Evolutionary conservation across 495 filamentous ascomycete species (phyloP), one percentile per base, ranked within the genome.

Genomic region (Astrothelium subdiscretum): DNA sequence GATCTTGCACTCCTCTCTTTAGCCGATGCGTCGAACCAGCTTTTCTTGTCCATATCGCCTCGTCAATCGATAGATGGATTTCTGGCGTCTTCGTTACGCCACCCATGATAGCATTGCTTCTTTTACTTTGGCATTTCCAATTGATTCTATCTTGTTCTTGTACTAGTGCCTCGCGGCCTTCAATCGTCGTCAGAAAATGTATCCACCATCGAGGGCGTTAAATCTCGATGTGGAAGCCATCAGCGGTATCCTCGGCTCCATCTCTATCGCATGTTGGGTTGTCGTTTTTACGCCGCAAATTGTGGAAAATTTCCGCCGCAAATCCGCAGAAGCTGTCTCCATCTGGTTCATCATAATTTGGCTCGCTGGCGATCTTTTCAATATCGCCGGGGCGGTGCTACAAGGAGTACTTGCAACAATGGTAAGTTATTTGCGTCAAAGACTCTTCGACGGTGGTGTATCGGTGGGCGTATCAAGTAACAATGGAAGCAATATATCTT

Each of bases 251-350:
- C 89, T 85, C 75, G 91, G 91, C 10, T 96, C 92, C 2, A 91
- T 98, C 65, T 94, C 89, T 27, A 96, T 98, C 68, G 91, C 92
- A 51, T 96, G 91, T 70, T 98, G 94, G 94, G 87, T 98, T 22
- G 91, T 97, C 31, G 94, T 98, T 40, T 98, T 95, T 78, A 91
- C 92, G 0, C 94, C 94, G 10, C 94, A 98, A 64, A 98, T 98
- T 66, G 82, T 96, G 67, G 91, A 95, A 70, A 97, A 97, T 69
- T 96, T 97, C 75, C 85, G 85, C 59, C 85, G 94, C 38, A 76
- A 83, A 65, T 94, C 89, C 32, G 90, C 92, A 51, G 89, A 97
- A 70, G 94, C 90, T 4, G 81, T 98, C 0, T 95, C 90, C 0
- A 81, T 97, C 58, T 81, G 88, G 31, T 98, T 98, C 74, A 81